A percentile compares a stretch with the other conserved stretches of the same genome.
Evolutionary conservation across 352 stramenopile species (phyloP).

Genomic region (Globisporangium uncinulatum): DNA sequence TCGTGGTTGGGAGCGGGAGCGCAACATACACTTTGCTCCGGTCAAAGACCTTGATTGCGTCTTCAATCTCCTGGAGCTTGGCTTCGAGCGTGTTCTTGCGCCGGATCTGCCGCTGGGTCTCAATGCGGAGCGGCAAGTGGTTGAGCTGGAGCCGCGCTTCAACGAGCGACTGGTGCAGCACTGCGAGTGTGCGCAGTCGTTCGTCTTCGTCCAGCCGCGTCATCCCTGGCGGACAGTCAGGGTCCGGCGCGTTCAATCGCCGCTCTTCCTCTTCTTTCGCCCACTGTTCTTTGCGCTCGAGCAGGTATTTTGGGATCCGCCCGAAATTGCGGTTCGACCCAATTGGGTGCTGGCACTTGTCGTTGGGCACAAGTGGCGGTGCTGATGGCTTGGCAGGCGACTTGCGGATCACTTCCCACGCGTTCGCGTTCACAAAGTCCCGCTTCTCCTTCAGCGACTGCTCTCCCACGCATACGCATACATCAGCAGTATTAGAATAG

Average conservation of each 20-base stretch:
- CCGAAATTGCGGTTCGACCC: conserved; percentile 38
- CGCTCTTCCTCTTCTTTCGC: conserved; percentile 80
- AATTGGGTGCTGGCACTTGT: conserved; percentile 8
- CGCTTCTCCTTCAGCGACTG: conserved; percentile 53
- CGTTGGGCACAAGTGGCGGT: neutral
- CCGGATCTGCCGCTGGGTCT: conserved; percentile 76
- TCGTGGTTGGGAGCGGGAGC: conserved; percentile 18
- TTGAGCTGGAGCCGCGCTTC: conserved; percentile 67
- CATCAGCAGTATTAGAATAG: neutral
- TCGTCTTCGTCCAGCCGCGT: conserved; percentile 77
- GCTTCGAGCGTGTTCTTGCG: conserved; percentile 76
- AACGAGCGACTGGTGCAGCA: conserved; percentile 58
- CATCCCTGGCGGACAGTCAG: conserved; percentile 86
- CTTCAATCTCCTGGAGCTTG: conserved; percentile 86
- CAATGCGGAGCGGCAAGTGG: conserved; percentile 73
- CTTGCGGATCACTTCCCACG: conserved; percentile 71
- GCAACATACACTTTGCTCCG: conserved; percentile 83
- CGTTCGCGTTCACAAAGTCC: conserved; percentile 70
- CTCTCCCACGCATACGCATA: neutral
- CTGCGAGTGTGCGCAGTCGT: conserved; percentile 51
- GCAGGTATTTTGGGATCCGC: conserved; percentile 61
- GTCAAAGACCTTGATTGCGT: conserved; percentile 87
- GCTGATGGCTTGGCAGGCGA: conserved; percentile 15
- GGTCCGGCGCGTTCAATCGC: conserved; percentile 63
- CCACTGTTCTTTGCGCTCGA: conserved; percentile 77